phyloP scores from a whole-genome alignment of 106 monocot species.

The Phalaenopsis aphrodite region DNA sequence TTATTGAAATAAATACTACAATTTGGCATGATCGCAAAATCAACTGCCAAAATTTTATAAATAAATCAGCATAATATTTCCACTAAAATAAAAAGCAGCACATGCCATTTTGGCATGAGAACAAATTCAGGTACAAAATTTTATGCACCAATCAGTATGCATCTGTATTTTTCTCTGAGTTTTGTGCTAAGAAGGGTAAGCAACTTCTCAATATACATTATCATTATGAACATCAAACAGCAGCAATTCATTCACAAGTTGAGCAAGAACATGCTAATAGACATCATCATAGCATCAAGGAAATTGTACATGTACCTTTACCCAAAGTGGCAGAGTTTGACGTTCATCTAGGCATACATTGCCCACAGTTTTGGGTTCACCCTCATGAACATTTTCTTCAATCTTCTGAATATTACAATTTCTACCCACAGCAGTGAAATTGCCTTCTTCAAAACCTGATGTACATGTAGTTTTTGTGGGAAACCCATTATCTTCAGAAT shows the following conservation, averaged over 20 bases:
- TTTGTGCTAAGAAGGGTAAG: background rate
- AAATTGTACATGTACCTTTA: constrained; percentile 51
- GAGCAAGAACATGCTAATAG: background rate
- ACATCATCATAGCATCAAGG: background rate
- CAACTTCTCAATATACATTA: background rate
- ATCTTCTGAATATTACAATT: constrained; percentile 14
- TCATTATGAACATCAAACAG: constrained; percentile 1
- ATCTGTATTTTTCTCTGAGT: background rate
- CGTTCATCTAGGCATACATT: constrained; percentile 25
- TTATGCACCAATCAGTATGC: background rate
- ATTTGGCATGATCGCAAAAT: background rate
- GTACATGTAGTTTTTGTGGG: constrained; percentile 21
- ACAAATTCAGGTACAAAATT: background rate
- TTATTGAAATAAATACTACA: background rate
- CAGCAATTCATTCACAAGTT: background rate
- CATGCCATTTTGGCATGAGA: background rate
- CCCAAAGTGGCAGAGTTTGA: constrained; percentile 61
- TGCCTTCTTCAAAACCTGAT: constrained; percentile 18
- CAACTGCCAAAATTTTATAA: background rate
- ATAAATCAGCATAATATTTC: background rate
- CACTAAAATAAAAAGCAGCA: background rate
- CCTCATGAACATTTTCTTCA: constrained; percentile 15
- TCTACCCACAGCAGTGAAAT: constrained; percentile 3
- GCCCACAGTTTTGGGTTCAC: constrained; percentile 13
- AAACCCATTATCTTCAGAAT: constrained; percentile 5